Evolutionary conservation across 495 filamentous ascomycete genomes (phyloP).

Genomic region (Lophiotrema nucula): DNA sequence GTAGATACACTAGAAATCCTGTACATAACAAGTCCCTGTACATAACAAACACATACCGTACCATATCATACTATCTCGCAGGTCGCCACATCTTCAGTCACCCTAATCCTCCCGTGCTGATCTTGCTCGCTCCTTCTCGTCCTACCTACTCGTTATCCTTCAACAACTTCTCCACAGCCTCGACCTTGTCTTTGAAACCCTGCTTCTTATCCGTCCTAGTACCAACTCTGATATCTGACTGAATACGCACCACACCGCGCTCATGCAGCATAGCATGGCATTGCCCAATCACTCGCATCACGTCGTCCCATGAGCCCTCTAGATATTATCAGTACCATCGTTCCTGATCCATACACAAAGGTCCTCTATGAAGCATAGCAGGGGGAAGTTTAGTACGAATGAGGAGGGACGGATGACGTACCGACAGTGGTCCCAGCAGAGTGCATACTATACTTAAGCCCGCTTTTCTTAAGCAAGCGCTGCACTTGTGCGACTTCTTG

Average conservation of each 20-base stretch:
- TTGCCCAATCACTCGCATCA: conserved; percentile 84
- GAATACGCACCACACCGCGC: conserved; percentile 76
- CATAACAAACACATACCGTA: too few species aligned
- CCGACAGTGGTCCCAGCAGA: conserved; percentile 89
- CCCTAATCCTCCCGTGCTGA: too few species aligned
- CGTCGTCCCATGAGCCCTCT: conserved; percentile 92
- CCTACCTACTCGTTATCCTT: conserved; percentile 39
- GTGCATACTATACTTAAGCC: conserved; percentile 83
- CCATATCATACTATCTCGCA: too few species aligned
- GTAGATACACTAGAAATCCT: too few species aligned
- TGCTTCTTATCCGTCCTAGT: conserved; percentile 74
- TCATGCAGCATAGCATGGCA: conserved; percentile 82
- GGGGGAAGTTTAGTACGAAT: too few species aligned
- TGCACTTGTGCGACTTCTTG: conserved; percentile 87
- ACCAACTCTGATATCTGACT: conserved; percentile 85
- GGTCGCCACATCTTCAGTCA: too few species aligned
- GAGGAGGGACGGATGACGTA: conserved; percentile 48
- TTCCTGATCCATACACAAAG: too few species aligned
- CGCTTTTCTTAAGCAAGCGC: conserved; percentile 73
- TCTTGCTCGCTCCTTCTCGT: neutral
- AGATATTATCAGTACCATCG: conserved; percentile 9
- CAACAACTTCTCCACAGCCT: conserved; percentile 59
- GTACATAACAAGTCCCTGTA: too few species aligned
- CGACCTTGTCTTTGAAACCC: conserved; percentile 64
- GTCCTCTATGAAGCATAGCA: too few species aligned